Percentiles rank a stretch among this genome's conserved stretches.
phyloP scores from a whole-genome alignment of 1,284 basidiomycete species.

The Cutaneotrichosporon sp. region DNA sequence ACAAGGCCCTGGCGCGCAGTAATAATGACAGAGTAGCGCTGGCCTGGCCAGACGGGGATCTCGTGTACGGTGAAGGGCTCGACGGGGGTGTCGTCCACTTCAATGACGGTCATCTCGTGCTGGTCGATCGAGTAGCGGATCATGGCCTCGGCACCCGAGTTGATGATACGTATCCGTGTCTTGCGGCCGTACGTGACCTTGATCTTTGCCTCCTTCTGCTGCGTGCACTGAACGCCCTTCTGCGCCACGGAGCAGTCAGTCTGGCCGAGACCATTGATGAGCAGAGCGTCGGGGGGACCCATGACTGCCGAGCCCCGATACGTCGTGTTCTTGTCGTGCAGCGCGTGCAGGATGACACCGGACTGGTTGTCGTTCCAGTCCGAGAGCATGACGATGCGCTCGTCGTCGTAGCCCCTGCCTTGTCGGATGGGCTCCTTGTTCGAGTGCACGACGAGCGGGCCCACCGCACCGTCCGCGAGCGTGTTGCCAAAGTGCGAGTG shows the following conservation, averaged over 20 bases:
- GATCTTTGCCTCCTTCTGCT: neutral
- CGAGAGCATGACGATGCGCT: constrained; percentile 22
- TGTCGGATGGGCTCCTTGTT: constrained; percentile 16
- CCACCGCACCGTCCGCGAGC: constrained; percentile 31
- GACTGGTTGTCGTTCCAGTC: constrained; percentile 35
- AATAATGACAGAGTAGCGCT: constrained; percentile 41
- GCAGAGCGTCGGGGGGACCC: constrained; percentile 22
- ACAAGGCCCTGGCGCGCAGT: constrained; percentile 26
- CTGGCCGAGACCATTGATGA: constrained; percentile 31
- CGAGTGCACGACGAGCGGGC: constrained; percentile 32
- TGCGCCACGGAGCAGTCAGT: constrained; percentile 6
- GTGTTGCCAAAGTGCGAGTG: constrained; percentile 37
- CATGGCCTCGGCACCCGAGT: constrained; percentile 16
- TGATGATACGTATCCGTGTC: constrained; percentile 26
- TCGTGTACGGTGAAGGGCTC: constrained; percentile 26
- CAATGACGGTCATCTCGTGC: constrained; percentile 30
- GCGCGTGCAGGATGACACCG: constrained; percentile 17
- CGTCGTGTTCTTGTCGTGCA: constrained; percentile 7
- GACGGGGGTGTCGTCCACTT: constrained; percentile 28
- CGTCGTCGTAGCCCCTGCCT: constrained; percentile 30
- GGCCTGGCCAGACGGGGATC: constrained; percentile 24
- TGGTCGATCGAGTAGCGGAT: constrained; percentile 30
- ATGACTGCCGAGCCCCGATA: constrained; percentile 10
- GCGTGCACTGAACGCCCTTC: constrained; percentile 4
- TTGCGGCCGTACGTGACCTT: neutral